Conservation (phyloP, 225 moss, liverwort and hornwort species). For the Thuidium tamariscinum region DNA sequence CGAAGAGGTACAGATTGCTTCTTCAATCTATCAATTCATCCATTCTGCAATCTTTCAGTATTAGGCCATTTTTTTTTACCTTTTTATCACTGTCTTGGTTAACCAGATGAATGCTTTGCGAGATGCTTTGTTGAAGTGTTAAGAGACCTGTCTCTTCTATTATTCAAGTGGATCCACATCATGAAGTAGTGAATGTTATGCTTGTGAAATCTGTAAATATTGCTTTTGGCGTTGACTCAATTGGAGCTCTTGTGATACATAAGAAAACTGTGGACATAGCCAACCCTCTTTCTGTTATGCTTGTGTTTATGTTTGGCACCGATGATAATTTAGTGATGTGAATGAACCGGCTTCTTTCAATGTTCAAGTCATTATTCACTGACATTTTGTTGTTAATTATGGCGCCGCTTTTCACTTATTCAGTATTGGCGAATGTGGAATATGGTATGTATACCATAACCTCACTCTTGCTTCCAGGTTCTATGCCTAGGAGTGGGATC, state of each 20-base stretch:
- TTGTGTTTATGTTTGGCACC: background rate
- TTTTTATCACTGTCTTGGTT: background rate
- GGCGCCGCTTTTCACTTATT: background rate
- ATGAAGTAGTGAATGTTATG: background rate
- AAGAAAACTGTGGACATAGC: background rate
- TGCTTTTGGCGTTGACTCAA: background rate
- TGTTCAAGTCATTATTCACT: background rate
- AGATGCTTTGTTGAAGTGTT: background rate
- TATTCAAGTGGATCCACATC: background rate
- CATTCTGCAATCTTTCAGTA: background rate
- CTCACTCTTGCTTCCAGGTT: background rate
- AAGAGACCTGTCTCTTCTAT: background rate
- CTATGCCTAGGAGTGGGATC: background rate
- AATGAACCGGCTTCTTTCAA: background rate
- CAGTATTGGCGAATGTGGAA: conserved; percentile 99
- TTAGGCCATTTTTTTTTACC: background rate
- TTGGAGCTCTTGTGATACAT: background rate
- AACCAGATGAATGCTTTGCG: background rate
- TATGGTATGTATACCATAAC: conserved; percentile 39
- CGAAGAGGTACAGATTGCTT: conserved; percentile 54
- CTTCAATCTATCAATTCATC: background rate
- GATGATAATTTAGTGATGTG: background rate
- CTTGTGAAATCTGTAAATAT: background rate
- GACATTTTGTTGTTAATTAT: conserved; percentile 7
- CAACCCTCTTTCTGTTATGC: background rate